Evolutionary conservation across 2,329 filamentous ascomycete species (phyloP).

Genomic region (Sporothrix curviconia): DNA sequence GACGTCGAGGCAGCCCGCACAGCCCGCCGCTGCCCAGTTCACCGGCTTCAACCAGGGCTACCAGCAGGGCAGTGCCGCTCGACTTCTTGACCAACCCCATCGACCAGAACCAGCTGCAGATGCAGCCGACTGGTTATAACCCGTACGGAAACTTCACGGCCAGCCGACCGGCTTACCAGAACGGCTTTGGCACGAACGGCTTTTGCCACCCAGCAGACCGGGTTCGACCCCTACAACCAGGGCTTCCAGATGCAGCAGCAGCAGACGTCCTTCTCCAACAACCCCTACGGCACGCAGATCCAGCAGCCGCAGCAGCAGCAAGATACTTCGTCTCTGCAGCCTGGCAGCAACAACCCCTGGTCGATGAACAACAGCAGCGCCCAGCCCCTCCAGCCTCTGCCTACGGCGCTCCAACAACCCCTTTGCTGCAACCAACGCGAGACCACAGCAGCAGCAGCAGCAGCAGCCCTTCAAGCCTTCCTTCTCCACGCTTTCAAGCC

Average conservation of each 20-base stretch:
- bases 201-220: conserved; percentile 60
- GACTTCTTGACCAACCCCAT: conserved; percentile 97
- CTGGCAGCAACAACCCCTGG: conserved; percentile 95
- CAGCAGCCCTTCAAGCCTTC: conserved; percentile 40
- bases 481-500: conserved; percentile 64
- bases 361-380: conserved; percentile 57
- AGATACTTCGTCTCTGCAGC: conserved; percentile 58
- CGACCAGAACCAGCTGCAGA: conserved; percentile 67
- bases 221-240: conserved; percentile 58
- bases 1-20: conserved; percentile 61
- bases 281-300: conserved; percentile 33
- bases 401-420: conserved; percentile 97
- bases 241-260: conserved; percentile 43
- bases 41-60: conserved; percentile 97
- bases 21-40: conserved; percentile 48
- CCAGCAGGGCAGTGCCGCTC: conserved; percentile 89
- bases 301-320: conserved; percentile 39
- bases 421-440: conserved; percentile 54
- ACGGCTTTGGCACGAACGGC: conserved; percentile 58
- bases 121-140: conserved; percentile 72
- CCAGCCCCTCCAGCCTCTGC: conserved; percentile 67
- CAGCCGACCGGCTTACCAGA: conserved; percentile 48
- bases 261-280: conserved; percentile 24
- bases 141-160: conserved; percentile 42
- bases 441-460: conserved; percentile 7